A percentile compares a stretch with the other conserved stretches of the same genome.
phyloP scores from a whole-genome alignment of 768 basidiomycete genomes.

The Dacryopinax primogenitus region DNA sequence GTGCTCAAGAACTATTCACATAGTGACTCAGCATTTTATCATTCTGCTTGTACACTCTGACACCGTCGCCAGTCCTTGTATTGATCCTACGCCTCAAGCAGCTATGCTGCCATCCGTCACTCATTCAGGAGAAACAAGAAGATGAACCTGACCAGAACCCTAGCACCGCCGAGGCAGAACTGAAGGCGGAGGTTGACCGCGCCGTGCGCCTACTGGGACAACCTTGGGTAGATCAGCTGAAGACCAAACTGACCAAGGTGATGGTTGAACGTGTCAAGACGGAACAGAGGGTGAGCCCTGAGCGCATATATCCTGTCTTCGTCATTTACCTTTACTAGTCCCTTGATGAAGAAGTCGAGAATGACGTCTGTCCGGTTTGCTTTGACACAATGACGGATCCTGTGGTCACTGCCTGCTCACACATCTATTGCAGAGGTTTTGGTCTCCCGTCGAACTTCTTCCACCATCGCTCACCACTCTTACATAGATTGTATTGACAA shows the following conservation, averaged over 20 bases:
- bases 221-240: slow-evolving; percentile 11
- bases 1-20: slow-evolving; percentile 58
- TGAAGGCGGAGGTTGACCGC: slow-evolving; percentile 2
- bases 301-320: not conserved
- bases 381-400: slow-evolving; percentile 44
- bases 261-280: slow-evolving; percentile 36
- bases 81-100: slow-evolving; percentile 64
- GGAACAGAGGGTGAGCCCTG: slow-evolving; percentile 39
- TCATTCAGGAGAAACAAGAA: slow-evolving; percentile 45
- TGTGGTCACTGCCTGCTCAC: slow-evolving; percentile 46
- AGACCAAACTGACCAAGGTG: slow-evolving; percentile 12
- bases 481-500: slow-evolving; percentile 27
- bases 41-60: slow-evolving; percentile 2
- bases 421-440: slow-evolving; percentile 29
- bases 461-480: not conserved
- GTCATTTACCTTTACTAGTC: slow-evolving; percentile 28
- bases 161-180: slow-evolving; percentile 20
- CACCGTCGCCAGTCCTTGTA: slow-evolving; percentile 36
- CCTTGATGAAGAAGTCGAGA: slow-evolving; percentile 33
- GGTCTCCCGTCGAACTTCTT: not conserved
- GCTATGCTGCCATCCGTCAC: slow-evolving; percentile 52
- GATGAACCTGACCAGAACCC: slow-evolving; percentile 15
- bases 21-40: slow-evolving; percentile 22
- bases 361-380: slow-evolving; percentile 51
- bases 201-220: slow-evolving; percentile 10